A percentile compares a stretch with the other conserved stretches of the same genome.
Evolutionary conservation across 352 stramenopile genomes (phyloP).

Genomic region (Aphanomyces astaci): DNA sequence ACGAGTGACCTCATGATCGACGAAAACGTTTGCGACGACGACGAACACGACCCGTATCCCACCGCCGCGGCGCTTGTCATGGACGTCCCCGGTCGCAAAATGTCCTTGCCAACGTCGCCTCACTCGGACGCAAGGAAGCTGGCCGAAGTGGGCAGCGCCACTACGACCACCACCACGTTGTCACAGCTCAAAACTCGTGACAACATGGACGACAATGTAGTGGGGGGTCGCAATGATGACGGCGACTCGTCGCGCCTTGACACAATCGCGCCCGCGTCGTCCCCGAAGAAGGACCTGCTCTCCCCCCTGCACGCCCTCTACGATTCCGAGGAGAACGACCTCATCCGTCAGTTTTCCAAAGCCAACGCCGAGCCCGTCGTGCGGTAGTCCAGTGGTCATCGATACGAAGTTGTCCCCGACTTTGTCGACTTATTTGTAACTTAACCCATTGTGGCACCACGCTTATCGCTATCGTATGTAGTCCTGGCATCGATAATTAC

Average conservation of each 20-base stretch:
- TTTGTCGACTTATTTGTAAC: too few species aligned
- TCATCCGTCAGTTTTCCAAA: slow-evolving; percentile 36
- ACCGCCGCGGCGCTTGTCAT: not conserved
- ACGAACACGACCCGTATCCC: not conserved
- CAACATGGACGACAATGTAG: not conserved
- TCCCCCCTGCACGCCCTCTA: slow-evolving; percentile 54
- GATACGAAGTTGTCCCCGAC: too few species aligned
- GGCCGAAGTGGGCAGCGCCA: not conserved
- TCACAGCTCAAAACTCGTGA: too few species aligned
- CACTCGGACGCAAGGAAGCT: not conserved
- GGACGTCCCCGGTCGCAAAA: not conserved
- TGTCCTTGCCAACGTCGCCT: not conserved
- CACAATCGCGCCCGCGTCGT: slow-evolving; percentile 31
- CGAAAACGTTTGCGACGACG: not conserved
- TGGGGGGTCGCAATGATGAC: not conserved
- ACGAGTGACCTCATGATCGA: not conserved
- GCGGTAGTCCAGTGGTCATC: not conserved
- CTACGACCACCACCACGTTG: too few species aligned
- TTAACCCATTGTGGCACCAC: too few species aligned
- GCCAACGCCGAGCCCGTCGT: not conserved
- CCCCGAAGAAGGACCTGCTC: slow-evolving; percentile 23
- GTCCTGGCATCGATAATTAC: too few species aligned
- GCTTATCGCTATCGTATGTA: too few species aligned
- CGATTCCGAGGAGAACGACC: slow-evolving; percentile 55
- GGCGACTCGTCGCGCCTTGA: not conserved